Percentiles rank a stretch among this genome's conserved stretches.
Evolutionary conservation across 345 rosid genomes (phyloP).

Genomic region (Syzygium aromaticum): DNA sequence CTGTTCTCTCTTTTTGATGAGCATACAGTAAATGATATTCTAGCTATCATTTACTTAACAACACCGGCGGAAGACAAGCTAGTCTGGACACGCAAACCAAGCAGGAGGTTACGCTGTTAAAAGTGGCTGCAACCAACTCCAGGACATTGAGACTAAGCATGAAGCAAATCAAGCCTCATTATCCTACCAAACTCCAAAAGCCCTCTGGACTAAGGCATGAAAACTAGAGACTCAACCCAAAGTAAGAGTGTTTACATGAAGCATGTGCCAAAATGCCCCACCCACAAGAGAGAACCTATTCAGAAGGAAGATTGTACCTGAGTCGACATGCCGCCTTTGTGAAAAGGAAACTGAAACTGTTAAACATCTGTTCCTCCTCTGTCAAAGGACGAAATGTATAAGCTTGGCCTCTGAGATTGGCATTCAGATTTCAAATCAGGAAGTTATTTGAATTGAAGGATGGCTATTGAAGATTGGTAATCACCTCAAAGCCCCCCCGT

Average conservation of each 20-base stretch:
- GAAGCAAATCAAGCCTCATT: neutral
- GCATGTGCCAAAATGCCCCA: fast-evolving
- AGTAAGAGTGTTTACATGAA: neutral
- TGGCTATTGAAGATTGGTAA: too few relatives aligned
- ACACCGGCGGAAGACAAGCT: fast-evolving
- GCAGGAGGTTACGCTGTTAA: neutral
- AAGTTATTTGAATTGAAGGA: too few relatives aligned
- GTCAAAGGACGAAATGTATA: too few relatives aligned
- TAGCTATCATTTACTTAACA: neutral
- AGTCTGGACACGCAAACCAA: neutral
- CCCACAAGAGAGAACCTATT: too few relatives aligned
- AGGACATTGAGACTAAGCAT: neutral
- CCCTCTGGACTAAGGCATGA: neutral
- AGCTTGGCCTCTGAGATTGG: too few relatives aligned
- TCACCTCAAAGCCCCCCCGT: neutral
- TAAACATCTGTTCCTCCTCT: too few relatives aligned
- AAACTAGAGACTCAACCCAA: neutral
- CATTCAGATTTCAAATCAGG: too few relatives aligned
- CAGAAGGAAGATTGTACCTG: too few relatives aligned
- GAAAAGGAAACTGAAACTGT: too few relatives aligned
- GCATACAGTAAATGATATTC: neutral
- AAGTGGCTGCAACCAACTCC: neutral
- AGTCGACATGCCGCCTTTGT: too few relatives aligned
- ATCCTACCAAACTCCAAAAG: neutral
- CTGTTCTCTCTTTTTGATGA: neutral